A percentile compares a stretch with the other conserved stretches of the same genome.
Conservation (phyloP, 169 alveolate genomes). For the Plasmodium ovale region DNA sequence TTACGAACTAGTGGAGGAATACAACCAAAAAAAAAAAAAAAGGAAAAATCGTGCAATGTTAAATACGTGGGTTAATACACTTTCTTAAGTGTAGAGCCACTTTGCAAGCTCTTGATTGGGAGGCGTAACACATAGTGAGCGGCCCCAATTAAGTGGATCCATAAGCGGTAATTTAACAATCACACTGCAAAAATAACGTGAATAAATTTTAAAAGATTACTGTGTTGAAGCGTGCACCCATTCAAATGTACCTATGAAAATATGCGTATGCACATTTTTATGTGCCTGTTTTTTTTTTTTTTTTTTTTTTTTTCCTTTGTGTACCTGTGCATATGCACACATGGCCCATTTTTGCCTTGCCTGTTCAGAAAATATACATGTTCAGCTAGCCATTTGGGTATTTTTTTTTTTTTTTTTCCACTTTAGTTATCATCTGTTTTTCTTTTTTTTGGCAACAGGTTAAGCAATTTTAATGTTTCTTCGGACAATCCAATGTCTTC, state of each 20-base stretch:
- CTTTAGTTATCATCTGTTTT: constrained; percentile 9
- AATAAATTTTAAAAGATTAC: too few relatives aligned
- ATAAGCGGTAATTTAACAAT: too few relatives aligned
- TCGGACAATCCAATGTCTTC: constrained; percentile 68
- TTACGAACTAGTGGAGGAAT: neutral
- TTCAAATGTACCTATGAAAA: too few relatives aligned
- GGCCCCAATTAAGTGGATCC: too few relatives aligned
- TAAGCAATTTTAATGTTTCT: constrained; percentile 62
- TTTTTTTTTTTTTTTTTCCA: neutral
- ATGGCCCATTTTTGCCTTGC: constrained; percentile 2
- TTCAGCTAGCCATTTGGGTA: neutral
- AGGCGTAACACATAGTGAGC: too few relatives aligned
- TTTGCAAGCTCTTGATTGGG: too few relatives aligned
- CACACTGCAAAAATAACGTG: too few relatives aligned
- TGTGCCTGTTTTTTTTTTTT: neutral
- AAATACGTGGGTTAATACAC: too few relatives aligned
- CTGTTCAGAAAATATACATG: neutral
- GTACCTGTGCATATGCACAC: neutral
- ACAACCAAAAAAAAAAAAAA: neutral
- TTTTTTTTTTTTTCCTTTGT: neutral
- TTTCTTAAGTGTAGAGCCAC: too few relatives aligned
- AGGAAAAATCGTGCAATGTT: too few relatives aligned
- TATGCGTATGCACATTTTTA: neutral
- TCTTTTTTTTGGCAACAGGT: constrained; percentile 59
- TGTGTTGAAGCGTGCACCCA: too few relatives aligned